These are phyloP conservation scores for Firmiana major DNA, from an alignment of 345 rosid species.

Conservation along the genomic window DNA sequence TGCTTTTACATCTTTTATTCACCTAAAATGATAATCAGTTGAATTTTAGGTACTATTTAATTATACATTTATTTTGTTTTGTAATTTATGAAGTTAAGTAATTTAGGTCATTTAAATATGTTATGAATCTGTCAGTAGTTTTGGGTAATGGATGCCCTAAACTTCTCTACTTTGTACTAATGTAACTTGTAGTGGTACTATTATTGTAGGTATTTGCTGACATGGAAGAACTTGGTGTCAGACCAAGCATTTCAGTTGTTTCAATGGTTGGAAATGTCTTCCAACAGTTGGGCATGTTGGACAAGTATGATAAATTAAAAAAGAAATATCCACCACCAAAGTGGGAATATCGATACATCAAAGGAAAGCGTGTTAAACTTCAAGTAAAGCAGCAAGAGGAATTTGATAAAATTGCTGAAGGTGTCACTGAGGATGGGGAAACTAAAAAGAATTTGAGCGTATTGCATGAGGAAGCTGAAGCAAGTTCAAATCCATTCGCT, in stretches of 20 bases:
- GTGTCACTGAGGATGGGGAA: constrained; percentile 16
- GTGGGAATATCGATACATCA: constrained; percentile 70
- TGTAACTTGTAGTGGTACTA: neutral
- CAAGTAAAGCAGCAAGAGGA: constrained; percentile 45
- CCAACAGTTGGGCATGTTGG: constrained; percentile 59
- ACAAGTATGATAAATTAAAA: constrained; percentile 59
- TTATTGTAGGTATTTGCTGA: constrained; percentile 77
- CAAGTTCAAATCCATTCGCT: neutral
- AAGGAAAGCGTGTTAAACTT: constrained; percentile 78
- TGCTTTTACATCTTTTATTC: neutral
- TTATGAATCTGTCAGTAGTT: neutral
- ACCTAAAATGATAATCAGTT: neutral
- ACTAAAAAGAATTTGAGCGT: neutral
- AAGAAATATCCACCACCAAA: constrained; percentile 80
- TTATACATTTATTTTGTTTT: neutral
- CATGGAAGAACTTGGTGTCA: constrained; percentile 93
- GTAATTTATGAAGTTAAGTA: neutral
- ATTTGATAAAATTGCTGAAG: constrained; percentile 22
- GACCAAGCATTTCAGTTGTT: constrained; percentile 56
- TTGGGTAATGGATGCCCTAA: neutral
- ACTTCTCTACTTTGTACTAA: neutral
- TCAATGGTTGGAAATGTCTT: constrained; percentile 73
- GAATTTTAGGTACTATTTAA: neutral
- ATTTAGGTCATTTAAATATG: neutral
- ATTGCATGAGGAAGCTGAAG: neutral